A percentile compares a stretch with the other conserved stretches of the same genome.
phyloP scores from a whole-genome alignment of 2,329 filamentous ascomycete genomes.

The Penicillium sp. region DNA sequence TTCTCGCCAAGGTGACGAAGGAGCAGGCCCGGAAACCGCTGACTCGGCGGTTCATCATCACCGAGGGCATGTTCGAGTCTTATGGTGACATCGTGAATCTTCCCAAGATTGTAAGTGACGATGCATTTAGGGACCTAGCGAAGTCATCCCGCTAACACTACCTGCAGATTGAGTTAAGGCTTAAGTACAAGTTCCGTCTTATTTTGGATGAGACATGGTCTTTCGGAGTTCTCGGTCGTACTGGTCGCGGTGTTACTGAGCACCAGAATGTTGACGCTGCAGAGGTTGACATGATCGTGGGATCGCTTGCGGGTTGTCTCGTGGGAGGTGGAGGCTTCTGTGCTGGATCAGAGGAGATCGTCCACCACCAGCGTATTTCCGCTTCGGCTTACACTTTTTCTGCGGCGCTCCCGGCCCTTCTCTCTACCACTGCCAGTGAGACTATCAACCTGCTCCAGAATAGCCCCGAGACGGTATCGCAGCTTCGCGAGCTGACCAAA shows the following conservation, averaged over 20 bases:
- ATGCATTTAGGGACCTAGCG: neutral
- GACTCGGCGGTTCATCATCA: conserved; percentile 92
- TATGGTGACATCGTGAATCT: conserved; percentile 82
- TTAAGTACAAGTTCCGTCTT: conserved; percentile 95
- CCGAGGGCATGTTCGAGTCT: conserved; percentile 90
- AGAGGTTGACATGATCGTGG: conserved; percentile 96
- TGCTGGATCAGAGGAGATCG: conserved; percentile 84
- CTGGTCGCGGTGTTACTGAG: conserved; percentile 89
- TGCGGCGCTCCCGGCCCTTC: conserved; percentile 86
- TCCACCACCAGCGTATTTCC: conserved; percentile 93
- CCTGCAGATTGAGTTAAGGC: conserved; percentile 78
- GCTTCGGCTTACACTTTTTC: conserved; percentile 94
- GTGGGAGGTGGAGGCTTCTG: conserved; percentile 96
- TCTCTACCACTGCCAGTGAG: conserved; percentile 94
- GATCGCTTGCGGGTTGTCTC: conserved; percentile 84
- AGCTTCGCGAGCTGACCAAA: conserved; percentile 82
- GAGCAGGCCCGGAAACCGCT: conserved; percentile 87
- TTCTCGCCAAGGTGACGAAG: conserved; percentile 80
- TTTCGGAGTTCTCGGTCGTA: conserved; percentile 89
- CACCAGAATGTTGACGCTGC: conserved; percentile 93
- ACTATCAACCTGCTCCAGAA: conserved; percentile 83
- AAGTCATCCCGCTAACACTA: conserved; percentile 4
- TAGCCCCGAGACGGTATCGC: conserved; percentile 75
- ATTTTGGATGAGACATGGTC: conserved; percentile 98
- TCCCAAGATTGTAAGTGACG: conserved; percentile 70